Evolutionary conservation across 352 stramenopile genomes (phyloP), one percentile per base, ranked within the genome.

Genomic region (Phytophthora hybrid): DNA sequence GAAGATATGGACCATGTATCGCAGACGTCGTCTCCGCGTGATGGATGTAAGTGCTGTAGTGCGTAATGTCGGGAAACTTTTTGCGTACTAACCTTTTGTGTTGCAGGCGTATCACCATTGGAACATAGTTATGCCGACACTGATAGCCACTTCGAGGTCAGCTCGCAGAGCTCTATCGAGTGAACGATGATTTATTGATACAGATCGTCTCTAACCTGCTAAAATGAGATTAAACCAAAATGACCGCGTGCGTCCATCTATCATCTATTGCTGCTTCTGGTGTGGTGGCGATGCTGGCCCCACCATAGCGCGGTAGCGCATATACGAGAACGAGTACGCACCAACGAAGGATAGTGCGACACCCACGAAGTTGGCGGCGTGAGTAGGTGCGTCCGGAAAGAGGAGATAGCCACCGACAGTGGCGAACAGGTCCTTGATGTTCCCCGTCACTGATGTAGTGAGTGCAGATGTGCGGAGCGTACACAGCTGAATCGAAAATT

Each of bases 61-160:
- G 19, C 60, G 3, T 18, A 21, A 58, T 51, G 16, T 1, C n/a
- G 14, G 44, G 44, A 10, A 5, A 4, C 16, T 7, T 51, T n/a
- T 60, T 21, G 21, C 0, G 29, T 53, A 75, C 21, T 54, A 69
- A 16, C 63, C 47, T 59, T 29, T 34, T 34, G 59, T 21, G 21
- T 52, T 67, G 14, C 60, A 95, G 89, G 84, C 66, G 79, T 94
- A 65, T 96, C 88, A n/a, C 87, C 89, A 14, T 63, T 95, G 54
- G 87, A 86, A 6, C 82, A 93, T 53, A 95, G 88, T 64, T 80
- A 91, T 32, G 89, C 91, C 41, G 89, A 93, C 59, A 88, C 68
- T 29, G 88, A 94, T 29, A 94, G 85, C 64, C 85, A 94, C 64
- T 95, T 94, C 55, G 89, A 94, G 66, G 85, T 94, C 59, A 96